A percentile compares a stretch with the other conserved stretches of the same genome.
These are phyloP conservation scores for Cynara cardunculus DNA, from an alignment of 129 eudicot species.

Conservation along the genomic window DNA sequence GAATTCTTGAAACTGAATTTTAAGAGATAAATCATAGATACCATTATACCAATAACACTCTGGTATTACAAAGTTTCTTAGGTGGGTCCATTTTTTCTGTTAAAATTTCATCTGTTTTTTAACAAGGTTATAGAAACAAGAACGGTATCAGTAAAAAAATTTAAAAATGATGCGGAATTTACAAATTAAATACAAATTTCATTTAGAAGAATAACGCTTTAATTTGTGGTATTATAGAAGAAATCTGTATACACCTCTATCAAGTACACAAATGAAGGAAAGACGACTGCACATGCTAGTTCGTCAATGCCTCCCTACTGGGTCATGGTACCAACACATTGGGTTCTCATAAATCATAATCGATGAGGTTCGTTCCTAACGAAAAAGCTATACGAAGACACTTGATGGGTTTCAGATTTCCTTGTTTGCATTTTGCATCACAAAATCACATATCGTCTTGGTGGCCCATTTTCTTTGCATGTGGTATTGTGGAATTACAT, in stretches of 20 bases:
- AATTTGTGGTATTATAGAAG: too few species aligned
- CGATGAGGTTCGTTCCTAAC: neutral
- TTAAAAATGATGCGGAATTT: neutral
- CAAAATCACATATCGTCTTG: neutral
- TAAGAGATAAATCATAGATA: too few species aligned
- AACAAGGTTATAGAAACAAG: too few species aligned
- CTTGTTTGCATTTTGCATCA: neutral
- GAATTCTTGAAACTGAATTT: too few species aligned
- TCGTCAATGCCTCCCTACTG: neutral
- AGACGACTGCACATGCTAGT: neutral
- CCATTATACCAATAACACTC: too few species aligned
- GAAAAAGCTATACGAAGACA: neutral
- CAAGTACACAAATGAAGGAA: too few species aligned
- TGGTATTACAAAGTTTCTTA: neutral
- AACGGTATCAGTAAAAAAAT: too few species aligned
- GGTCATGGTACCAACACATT: neutral
- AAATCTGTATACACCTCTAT: neutral
- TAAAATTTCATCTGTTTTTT: too few species aligned
- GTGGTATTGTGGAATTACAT: neutral
- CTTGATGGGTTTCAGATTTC: neutral
- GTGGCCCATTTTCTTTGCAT: slow-evolving; percentile 6
- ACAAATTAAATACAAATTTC: too few species aligned
- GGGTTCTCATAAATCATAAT: neutral
- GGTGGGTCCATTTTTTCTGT: neutral
- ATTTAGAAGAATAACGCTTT: neutral